phyloP scores from a whole-genome alignment of 345 rosid species.

The Bruguiera parviflora region DNA sequence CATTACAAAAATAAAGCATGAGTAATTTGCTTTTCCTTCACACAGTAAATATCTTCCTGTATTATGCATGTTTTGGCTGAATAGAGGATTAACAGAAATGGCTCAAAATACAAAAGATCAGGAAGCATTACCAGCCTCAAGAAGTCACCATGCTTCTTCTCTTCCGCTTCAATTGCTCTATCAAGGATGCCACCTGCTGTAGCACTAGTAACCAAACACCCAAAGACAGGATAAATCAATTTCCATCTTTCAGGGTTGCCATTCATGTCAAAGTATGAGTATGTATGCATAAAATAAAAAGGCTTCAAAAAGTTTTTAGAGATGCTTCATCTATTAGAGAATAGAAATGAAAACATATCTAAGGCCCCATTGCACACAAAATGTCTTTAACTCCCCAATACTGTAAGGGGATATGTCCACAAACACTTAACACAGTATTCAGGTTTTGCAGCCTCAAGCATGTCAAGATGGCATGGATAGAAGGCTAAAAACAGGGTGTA shows the following conservation, averaged over 20 bases:
- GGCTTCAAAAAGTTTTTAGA: neutral
- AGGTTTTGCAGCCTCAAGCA: too few relatives aligned
- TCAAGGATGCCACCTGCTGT: slow-evolving; percentile 94
- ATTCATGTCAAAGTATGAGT: slow-evolving; percentile 6
- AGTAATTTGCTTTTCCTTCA: neutral
- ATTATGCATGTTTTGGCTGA: neutral
- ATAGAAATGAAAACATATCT: too few relatives aligned
- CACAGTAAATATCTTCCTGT: neutral
- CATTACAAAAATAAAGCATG: slow-evolving; percentile 1
- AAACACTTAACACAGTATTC: too few relatives aligned
- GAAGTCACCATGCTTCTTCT: slow-evolving; percentile 84
- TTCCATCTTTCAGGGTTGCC: neutral
- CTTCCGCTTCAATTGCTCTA: slow-evolving; percentile 96
- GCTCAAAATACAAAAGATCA: slow-evolving; percentile 4
- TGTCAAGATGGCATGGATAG: too few relatives aligned
- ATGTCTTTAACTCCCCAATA: too few relatives aligned
- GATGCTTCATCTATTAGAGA: neutral
- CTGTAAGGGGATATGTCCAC: too few relatives aligned
- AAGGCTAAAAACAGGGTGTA: too few relatives aligned
- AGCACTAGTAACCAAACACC: slow-evolving; percentile 45
- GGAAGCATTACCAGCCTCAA: slow-evolving; percentile 70
- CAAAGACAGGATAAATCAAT: slow-evolving; percentile 11
- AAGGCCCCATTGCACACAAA: too few relatives aligned
- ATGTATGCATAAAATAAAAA: neutral
- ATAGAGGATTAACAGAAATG: slow-evolving; percentile 12